Conservation (phyloP, 805 yeast species). For the Pichia scutulata region DNA sequence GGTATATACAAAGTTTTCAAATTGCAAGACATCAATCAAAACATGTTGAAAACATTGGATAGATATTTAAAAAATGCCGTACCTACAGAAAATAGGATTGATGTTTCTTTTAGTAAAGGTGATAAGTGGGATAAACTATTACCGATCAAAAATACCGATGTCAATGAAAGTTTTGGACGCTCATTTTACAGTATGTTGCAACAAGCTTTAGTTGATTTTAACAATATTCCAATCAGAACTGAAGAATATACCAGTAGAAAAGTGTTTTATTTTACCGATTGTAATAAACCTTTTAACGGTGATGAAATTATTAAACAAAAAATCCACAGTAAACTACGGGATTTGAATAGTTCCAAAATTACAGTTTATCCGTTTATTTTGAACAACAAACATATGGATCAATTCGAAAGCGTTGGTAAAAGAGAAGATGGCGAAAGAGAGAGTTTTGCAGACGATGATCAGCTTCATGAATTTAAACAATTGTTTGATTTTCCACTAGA, state of each 20-base stretch:
- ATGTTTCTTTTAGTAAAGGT: slow-evolving; percentile 1
- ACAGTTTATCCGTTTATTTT: slow-evolving; percentile 60
- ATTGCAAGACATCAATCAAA: slow-evolving; percentile 46
- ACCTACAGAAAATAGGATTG: slow-evolving; percentile 1
- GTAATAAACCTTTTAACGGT: slow-evolving; percentile 55
- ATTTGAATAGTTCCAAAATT: slow-evolving; percentile 47
- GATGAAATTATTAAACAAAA: slow-evolving; percentile 35
- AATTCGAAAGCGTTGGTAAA: slow-evolving; percentile 30
- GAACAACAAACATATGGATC: slow-evolving; percentile 12
- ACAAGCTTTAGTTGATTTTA: slow-evolving; percentile 49
- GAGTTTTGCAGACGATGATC: slow-evolving; percentile 8
- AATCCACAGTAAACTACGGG: slow-evolving; percentile 51
- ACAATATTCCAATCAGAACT: slow-evolving; percentile 31
- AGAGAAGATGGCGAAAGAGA: slow-evolving; percentile 32
- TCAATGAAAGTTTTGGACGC: slow-evolving; percentile 21
- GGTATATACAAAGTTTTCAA: slow-evolving; percentile 46
- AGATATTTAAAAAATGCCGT: slow-evolving; percentile 39
- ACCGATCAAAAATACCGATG: slow-evolving; percentile 17
- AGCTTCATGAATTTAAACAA: slow-evolving; percentile 4
- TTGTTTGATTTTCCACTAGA: slow-evolving; percentile 8
- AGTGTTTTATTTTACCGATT: slow-evolving; percentile 66
- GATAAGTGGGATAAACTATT: slow-evolving; percentile 22
- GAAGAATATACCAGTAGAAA: slow-evolving; percentile 46
- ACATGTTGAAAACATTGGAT: slow-evolving; percentile 48
- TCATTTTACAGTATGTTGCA: slow-evolving; percentile 40